A percentile compares a stretch with the other conserved stretches of the same genome.
Evolutionary conservation across 208 protist species (phyloP).

Genomic region (Phytomonas serpens): DNA sequence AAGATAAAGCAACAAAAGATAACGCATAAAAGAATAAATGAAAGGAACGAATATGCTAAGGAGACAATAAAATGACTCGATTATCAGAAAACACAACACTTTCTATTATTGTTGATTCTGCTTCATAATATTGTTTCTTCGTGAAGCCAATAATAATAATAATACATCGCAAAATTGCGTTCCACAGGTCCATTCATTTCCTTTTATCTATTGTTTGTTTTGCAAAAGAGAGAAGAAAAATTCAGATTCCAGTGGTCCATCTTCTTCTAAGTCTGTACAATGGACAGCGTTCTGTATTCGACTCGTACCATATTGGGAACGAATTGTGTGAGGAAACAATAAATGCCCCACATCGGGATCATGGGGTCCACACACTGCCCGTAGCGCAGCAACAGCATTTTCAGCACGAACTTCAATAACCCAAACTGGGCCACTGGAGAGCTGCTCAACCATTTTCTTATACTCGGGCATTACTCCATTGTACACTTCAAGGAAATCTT

Average conservation of each 20-base stretch:
- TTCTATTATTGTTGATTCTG: neutral
- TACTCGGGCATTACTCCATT: slow-evolving; percentile 94
- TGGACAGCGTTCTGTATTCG: slow-evolving; percentile 90
- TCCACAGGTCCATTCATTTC: neutral
- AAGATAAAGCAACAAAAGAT: neutral
- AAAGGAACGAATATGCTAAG: neutral
- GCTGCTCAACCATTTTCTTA: slow-evolving; percentile 86
- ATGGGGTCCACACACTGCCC: slow-evolving; percentile 85
- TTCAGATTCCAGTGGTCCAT: slow-evolving; percentile 92
- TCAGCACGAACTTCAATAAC: slow-evolving; percentile 86
- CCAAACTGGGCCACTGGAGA: slow-evolving; percentile 82
- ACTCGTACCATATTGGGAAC: slow-evolving; percentile 87
- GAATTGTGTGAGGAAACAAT: slow-evolving; percentile 90
- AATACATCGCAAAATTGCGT: neutral
- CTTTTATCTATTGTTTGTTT: slow-evolving; percentile 35
- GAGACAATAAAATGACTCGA: neutral
- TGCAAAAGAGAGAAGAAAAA: slow-evolving; percentile 90
- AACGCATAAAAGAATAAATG: neutral
- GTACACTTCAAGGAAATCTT: slow-evolving; percentile 97
- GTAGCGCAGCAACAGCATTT: slow-evolving; percentile 73
- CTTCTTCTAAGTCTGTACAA: slow-evolving; percentile 95
- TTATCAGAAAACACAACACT: neutral
- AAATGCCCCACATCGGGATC: slow-evolving; percentile 88
- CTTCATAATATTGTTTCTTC: neutral
- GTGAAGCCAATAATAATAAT: neutral